phyloP scores from a whole-genome alignment of 345 rosid genomes.

The Excoecaria agallocha region DNA sequence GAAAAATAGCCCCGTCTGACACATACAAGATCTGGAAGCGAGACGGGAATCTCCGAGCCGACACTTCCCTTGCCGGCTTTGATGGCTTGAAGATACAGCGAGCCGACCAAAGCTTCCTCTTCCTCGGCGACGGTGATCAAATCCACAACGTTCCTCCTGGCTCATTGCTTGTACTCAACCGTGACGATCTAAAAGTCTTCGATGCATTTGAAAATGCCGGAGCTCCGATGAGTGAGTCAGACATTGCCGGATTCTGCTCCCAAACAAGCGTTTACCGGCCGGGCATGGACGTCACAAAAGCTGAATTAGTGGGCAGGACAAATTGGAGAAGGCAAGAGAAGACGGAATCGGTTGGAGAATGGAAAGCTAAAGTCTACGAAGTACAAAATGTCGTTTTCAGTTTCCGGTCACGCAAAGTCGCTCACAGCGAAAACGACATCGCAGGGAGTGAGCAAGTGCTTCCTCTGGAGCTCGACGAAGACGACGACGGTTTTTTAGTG shows the following conservation, averaged over 20 bases:
- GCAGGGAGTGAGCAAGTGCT: slow-evolving; percentile 70
- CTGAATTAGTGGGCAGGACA: slow-evolving; percentile 64
- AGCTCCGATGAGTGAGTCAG: slow-evolving; percentile 61
- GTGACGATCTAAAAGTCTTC: slow-evolving; percentile 57
- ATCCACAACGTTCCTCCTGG: slow-evolving; percentile 55
- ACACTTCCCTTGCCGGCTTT: slow-evolving; percentile 77
- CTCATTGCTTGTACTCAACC: slow-evolving; percentile 70
- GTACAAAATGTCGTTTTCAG: slow-evolving; percentile 74
- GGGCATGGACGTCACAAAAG: slow-evolving; percentile 90
- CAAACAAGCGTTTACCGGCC: slow-evolving; percentile 82
- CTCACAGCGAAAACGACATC: slow-evolving; percentile 39
- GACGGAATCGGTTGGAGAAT: slow-evolving; percentile 68
- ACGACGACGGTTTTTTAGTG: slow-evolving; percentile 79
- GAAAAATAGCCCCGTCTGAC: slow-evolving; percentile 89
- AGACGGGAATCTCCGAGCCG: slow-evolving; percentile 86
- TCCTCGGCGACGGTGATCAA: slow-evolving; percentile 76
- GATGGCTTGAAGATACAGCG: slow-evolving; percentile 85
- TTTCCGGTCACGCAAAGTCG: slow-evolving; percentile 62
- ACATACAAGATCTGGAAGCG: slow-evolving; percentile 95
- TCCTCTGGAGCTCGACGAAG: slow-evolving; percentile 68
- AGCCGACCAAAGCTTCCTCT: slow-evolving; percentile 82
- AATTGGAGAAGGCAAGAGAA: slow-evolving; percentile 85
- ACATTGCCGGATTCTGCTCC: slow-evolving; percentile 53
- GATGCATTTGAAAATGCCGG: slow-evolving; percentile 82
- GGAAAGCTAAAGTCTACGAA: slow-evolving; percentile 83